Evolutionary conservation across 1,139 yeast genomes (phyloP).

Genomic region (Kodamaea derodonti): DNA sequence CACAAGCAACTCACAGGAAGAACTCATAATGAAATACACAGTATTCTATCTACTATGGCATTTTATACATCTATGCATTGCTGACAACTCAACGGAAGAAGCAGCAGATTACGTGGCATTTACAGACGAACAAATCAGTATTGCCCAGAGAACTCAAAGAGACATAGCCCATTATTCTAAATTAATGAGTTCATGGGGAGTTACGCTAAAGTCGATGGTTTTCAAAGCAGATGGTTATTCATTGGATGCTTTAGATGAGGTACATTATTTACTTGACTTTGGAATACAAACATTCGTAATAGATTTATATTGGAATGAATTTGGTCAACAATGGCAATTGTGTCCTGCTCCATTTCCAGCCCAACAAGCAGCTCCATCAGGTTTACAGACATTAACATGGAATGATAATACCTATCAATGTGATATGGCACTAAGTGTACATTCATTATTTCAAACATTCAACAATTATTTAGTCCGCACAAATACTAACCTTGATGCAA

Average conservation of each 20-base stretch:
- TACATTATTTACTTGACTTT: constrained; percentile 37
- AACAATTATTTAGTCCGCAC: constrained; percentile 40
- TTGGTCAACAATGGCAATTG: constrained; percentile 54
- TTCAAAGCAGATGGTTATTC: constrained; percentile 54
- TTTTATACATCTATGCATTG: background rate
- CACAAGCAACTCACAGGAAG: no score
- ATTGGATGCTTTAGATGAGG: constrained; percentile 29
- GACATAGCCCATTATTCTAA: constrained; percentile 58
- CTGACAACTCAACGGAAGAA: background rate
- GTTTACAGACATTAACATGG: constrained; percentile 20
- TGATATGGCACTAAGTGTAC: constrained; percentile 41
- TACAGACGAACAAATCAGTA: constrained; percentile 3
- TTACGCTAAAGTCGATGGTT: constrained; percentile 48
- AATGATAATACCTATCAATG: constrained; percentile 29
- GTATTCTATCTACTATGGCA: background rate
- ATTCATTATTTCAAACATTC: constrained; percentile 33
- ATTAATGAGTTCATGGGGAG: constrained; percentile 60
- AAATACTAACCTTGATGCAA: constrained; percentile 54
- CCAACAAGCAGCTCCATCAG: constrained; percentile 21
- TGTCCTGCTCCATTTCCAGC: constrained; percentile 54
- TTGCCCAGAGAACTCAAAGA: constrained; percentile 61
- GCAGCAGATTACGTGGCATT: background rate
- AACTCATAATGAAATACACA: background rate
- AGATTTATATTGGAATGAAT: constrained; percentile 66
- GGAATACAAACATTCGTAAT: constrained; percentile 55